Evolutionary conservation across 345 rosid genomes (phyloP), one percentile per base, ranked within the genome.

Genomic region (Ailanthus altissimus): DNA sequence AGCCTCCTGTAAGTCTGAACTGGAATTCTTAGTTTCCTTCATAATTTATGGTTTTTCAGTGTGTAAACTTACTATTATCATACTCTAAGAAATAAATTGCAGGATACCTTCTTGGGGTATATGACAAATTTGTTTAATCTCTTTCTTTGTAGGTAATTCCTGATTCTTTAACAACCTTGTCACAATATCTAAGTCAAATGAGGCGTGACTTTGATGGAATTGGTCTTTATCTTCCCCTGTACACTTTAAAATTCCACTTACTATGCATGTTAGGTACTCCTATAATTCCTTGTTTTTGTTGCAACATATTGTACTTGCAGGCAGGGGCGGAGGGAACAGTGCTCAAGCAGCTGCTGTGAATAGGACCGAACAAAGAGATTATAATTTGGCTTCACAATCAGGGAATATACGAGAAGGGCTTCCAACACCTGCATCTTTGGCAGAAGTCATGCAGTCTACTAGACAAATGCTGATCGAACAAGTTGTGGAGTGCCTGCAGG

Each of bases 391-490:
- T 26, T 81, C 82, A 50, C 80, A 83, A 67, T 71, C 82, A 32
- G 85, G 72, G 42, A 72, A 81, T 57, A 77, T 40, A 36, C 79
- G 68, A 63, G 89, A 84, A 76, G 85, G 89, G 70, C 89, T 92
- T 75, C 97, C 97, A 60, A 87, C 93, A 26, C 94, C 92, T 63
- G 90, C 85, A 85, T 85, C 89, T 71, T 83, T 92, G 87, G 89
- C 92, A 18, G 91, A 86, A 73, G 85, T 90, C 75, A 64, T 92
- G 79, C 72, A 61, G 60, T 86, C 91, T 75, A 82, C 90, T 67
- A 87, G 92, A 79, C 91, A 83, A 75, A 72, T 92, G 67, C 92
- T 90, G 65, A 71, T 65, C 64, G 90, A 85, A 76, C 92, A 92
- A 81, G 86, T 82, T 78, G 86, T 85, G 67, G 92, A 89, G 78